Conservation (phyloP, 2,329 filamentous ascomycete species). For the Phialophora chinensis region DNA sequence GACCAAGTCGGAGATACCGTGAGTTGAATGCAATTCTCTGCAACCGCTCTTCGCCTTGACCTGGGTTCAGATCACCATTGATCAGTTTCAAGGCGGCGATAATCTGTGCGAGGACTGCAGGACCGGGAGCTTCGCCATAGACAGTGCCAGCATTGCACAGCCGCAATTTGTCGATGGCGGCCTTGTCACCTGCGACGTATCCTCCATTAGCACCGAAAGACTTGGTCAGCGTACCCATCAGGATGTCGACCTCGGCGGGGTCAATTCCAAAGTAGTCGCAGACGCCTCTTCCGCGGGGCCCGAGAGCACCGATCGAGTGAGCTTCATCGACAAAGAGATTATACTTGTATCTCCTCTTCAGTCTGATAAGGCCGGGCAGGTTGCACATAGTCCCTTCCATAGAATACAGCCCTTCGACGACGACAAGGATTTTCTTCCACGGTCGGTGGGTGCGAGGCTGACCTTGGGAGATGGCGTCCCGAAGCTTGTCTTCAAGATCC, state of each 20-base stretch:
- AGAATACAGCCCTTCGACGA: slow-evolving; percentile 95
- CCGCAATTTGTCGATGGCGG: slow-evolving; percentile 89
- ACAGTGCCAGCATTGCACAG: slow-evolving; percentile 84
- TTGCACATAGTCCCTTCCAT: slow-evolving; percentile 99
- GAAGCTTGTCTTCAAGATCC: slow-evolving; percentile 81
- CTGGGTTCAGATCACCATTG: slow-evolving; percentile 81
- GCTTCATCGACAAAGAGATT: slow-evolving; percentile 94
- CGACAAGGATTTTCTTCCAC: slow-evolving; percentile 98
- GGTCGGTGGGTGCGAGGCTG: slow-evolving; percentile 97
- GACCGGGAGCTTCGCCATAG: slow-evolving; percentile 85
- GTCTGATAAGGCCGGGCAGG: slow-evolving; percentile 81
- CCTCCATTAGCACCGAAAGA: slow-evolving; percentile 98
- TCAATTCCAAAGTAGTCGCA: slow-evolving; percentile 97
- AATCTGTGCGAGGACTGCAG: slow-evolving; percentile 90
- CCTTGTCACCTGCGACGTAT: slow-evolving; percentile 87
- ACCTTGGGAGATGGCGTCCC: slow-evolving; percentile 92
- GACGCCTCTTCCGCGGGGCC: slow-evolving; percentile 85
- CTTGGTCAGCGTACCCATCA: slow-evolving; percentile 98
- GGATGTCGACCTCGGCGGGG: slow-evolving; percentile 83
- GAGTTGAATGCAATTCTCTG: slow-evolving; percentile 98
- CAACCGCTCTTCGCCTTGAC: slow-evolving; percentile 92
- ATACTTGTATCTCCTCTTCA: slow-evolving; percentile 98
- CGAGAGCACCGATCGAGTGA: slow-evolving; percentile 91
- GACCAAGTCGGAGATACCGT: slow-evolving; percentile 91
- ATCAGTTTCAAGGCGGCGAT: slow-evolving; percentile 85